Evolutionary conservation across 176 grass and related monocot species (phyloP), one percentile per base, ranked within the genome.

Genomic region (Oryza meridionalis): DNA sequence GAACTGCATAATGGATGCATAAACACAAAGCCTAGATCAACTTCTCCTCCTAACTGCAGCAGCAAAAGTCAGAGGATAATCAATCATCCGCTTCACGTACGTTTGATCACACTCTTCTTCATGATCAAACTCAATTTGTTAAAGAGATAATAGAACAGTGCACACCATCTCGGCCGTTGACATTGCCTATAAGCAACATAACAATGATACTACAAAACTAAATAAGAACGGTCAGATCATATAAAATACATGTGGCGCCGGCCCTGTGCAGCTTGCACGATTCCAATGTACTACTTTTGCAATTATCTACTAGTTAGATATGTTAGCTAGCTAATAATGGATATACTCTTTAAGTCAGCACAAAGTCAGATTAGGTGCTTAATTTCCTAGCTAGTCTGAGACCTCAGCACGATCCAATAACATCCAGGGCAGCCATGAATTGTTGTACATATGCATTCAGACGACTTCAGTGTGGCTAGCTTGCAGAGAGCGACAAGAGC

Each of bases 211-310:
- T 61, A 26, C 29, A 63, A 27, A 38, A 22, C 6, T 55, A 55
- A 55, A 6, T 59, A 59, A 58, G 1, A 38, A 17, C 71, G 9
- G 88, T 82, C 88, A 82, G 72, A 77, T 9, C 66, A 76, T 77
- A 77, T n/a, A 31, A 45, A 84, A 67, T 32, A 21, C 84, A 1
- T 67, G 33, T 2, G 8, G 27, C 26, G 26, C 29, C 29, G 29
- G 32, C 13, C 84, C 12, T 67, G 33, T 1, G 8, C n/a, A 38
- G 19, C 19, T 25, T 69, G 27, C 3, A n/a, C 24, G 7, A 2
- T 13, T 27, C 64, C 40, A 21, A 25, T 29, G 76, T 65, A 32
- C 76, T 65, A 32, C 76, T 43, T 49, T 17, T 22, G 42, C 49
- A 71, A 61, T n/a, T 61, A 61, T 22, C 7, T 43, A 43, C 38